These are phyloP conservation scores for Mercurialis annua DNA, from an alignment of 345 rosid genomes.

Conservation along the genomic window DNA sequence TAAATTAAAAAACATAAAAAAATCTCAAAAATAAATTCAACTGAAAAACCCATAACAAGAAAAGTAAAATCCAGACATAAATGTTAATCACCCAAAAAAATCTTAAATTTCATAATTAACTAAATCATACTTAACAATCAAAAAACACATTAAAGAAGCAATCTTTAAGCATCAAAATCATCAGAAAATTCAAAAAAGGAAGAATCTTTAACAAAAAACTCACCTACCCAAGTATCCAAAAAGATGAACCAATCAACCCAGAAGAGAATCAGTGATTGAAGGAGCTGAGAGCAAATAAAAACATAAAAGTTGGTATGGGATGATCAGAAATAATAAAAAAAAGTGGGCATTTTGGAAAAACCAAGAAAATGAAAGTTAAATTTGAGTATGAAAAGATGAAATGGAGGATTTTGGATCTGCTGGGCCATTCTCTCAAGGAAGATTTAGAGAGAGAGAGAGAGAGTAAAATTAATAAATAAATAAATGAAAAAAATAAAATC, in stretches of 20 bases:
- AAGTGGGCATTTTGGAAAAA: conserved; percentile 26
- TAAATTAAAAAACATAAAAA: background rate
- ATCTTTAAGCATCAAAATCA: background rate
- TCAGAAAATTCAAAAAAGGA: background rate
- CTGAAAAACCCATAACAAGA: background rate
- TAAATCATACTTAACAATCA: background rate
- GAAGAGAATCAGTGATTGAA: conserved; percentile 7
- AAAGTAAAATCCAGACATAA: background rate
- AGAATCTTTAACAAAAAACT: background rate
- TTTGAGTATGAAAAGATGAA: too few species aligned
- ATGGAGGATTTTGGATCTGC: conserved; percentile 46
- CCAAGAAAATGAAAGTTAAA: conserved; percentile 19
- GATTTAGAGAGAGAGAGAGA: conserved; percentile 27
- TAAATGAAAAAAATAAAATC: conserved; percentile 14
- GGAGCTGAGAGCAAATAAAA: conserved; percentile 14
- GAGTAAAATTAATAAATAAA: background rate
- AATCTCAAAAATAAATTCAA: background rate
- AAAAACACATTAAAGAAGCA: background rate
- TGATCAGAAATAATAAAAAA: conserved; percentile 7
- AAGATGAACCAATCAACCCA: background rate
- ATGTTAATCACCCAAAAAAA: background rate
- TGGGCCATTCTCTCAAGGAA: conserved; percentile 39
- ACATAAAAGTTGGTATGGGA: conserved; percentile 3
- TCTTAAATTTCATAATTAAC: background rate
- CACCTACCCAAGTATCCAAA: conserved; percentile 19